Evolutionary conservation across 495 filamentous ascomycete genomes (phyloP).

Genomic region (Penicillium lividum): DNA sequence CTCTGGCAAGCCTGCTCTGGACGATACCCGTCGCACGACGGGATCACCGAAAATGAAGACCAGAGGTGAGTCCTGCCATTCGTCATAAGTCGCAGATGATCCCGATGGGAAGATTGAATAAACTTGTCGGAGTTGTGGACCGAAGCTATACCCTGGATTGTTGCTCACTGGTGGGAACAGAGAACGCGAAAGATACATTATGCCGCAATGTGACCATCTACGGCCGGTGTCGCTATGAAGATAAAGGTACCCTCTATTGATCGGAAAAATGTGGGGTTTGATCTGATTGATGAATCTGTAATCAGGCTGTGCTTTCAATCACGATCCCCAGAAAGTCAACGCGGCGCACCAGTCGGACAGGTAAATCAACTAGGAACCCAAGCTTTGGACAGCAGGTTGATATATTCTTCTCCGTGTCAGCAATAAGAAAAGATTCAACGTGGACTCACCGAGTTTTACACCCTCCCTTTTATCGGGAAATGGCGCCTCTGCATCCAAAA

Average conservation of each 20-base stretch:
- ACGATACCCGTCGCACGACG: constrained; percentile 48
- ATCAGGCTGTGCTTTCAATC: constrained; percentile 84
- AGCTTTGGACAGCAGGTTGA: not conserved
- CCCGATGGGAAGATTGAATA: not conserved
- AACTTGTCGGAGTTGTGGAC: constrained; percentile 6
- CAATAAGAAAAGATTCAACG: constrained; percentile 82
- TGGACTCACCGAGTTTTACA: constrained; percentile 94
- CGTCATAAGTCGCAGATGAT: not conserved
- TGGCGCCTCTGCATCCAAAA: constrained; percentile 53
- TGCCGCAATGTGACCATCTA: constrained; percentile 95
- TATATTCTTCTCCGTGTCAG: constrained; percentile 22
- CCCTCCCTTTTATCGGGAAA: constrained; percentile 61
- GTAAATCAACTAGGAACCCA: constrained; percentile 34
- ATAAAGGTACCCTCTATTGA: constrained; percentile 57
- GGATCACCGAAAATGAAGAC: constrained; percentile 64
- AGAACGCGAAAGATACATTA: constrained; percentile 79
- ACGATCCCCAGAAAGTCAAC: constrained; percentile 68
- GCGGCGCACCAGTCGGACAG: constrained; percentile 56
- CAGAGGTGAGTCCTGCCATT: constrained; percentile 51
- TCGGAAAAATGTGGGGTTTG: constrained; percentile 7
- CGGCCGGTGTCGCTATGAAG: constrained; percentile 88
- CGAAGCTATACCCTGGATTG: not conserved
- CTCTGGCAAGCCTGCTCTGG: constrained; percentile 42
- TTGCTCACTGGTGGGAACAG: constrained; percentile 33
- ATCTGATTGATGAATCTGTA: constrained; percentile 29